Conservation (phyloP, 805 yeast genomes). For the Candida peoriensis region DNA sequence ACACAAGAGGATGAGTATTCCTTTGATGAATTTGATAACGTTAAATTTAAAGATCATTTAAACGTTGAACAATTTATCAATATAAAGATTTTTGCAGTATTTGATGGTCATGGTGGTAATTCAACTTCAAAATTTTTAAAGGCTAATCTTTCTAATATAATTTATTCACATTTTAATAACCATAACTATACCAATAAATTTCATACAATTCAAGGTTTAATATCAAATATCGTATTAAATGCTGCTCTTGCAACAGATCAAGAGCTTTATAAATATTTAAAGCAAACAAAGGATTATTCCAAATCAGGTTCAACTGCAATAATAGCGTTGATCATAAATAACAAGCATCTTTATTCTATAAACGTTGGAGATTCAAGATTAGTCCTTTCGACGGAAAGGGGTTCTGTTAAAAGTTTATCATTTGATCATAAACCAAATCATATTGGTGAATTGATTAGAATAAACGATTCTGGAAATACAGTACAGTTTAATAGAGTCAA, state of each 20-base stretch:
- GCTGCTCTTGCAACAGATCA: constrained; percentile 42
- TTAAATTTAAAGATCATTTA: constrained; percentile 25
- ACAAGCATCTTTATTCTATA: constrained; percentile 47
- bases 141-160: constrained; percentile 23
- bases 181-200: constrained; percentile 17
- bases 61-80: constrained; percentile 13
- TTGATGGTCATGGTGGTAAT: constrained; percentile 81
- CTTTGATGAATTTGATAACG: constrained; percentile 37
- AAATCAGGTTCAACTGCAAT: constrained; percentile 52
- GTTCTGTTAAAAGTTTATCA: constrained; percentile 54
- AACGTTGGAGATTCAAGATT: constrained; percentile 78
- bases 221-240: constrained; percentile 34
- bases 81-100: constrained; percentile 57
- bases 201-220: constrained; percentile 29
- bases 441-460: constrained; percentile 89
- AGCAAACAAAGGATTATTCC: constrained; percentile 14
- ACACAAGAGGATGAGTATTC: constrained; percentile 76
- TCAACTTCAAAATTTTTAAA: constrained; percentile 53
- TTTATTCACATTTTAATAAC: constrained; percentile 6
- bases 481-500: constrained; percentile 93
- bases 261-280: constrained; percentile 34
- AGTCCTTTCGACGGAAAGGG: constrained; percentile 40
- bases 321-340: constrained; percentile 39
- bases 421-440: constrained; percentile 92
- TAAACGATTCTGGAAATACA: constrained; percentile 89